A percentile compares a stretch with the other conserved stretches of the same genome.
Conservation (phyloP, 2,329 filamentous ascomycete genomes). For the Hymenoscyphus albidus region DNA sequence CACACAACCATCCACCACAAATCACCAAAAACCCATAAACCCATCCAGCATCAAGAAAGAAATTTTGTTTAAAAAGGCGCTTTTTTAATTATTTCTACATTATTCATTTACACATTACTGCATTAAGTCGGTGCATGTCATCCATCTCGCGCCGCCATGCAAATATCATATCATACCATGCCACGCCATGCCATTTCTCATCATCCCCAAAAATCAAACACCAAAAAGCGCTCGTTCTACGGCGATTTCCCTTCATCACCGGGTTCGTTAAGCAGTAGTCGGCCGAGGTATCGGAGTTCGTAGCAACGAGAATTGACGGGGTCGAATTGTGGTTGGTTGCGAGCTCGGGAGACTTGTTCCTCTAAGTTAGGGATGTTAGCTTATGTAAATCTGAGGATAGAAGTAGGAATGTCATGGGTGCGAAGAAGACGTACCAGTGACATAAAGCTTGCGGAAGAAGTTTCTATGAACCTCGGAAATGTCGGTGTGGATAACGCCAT, state of each 20-base stretch:
- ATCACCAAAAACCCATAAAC: too few species aligned
- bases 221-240: not conserved
- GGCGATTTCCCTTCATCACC: not conserved
- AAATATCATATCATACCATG: too few species aligned
- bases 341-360: conserved; percentile 28
- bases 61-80: not conserved
- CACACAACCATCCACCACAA: too few species aligned
- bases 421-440: conserved; percentile 49
- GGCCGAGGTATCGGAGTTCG: conserved; percentile 43
- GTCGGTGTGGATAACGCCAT: not conserved
- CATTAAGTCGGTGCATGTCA: not conserved
- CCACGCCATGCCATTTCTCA: not conserved
- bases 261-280: conserved; percentile 15
- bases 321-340: conserved; percentile 24
- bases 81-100: not conserved
- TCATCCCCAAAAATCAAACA: not conserved
- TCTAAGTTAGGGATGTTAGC: conserved; percentile 23
- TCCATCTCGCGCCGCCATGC: not conserved
- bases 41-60: not conserved
- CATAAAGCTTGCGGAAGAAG: conserved; percentile 54
- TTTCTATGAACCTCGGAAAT: conserved; percentile 40
- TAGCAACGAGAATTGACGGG: conserved; percentile 44
- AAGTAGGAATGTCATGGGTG: not conserved
- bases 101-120: conserved; percentile 4
- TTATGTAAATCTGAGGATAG: not conserved